phyloP scores from a whole-genome alignment of 1,284 basidiomycete genomes.

The Tremellales sp. region DNA sequence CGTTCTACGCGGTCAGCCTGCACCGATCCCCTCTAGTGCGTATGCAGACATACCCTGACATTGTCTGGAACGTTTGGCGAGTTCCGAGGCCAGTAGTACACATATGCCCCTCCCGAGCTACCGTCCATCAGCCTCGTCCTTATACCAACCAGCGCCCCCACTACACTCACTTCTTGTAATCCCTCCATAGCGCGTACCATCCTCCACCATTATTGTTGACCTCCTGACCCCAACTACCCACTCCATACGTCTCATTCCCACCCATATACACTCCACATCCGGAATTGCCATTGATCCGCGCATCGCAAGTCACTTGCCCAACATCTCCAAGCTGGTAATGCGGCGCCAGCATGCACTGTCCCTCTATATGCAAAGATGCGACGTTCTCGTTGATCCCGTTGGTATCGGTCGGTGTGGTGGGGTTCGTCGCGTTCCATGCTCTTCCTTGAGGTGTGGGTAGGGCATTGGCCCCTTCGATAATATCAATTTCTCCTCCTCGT shows the following conservation, averaged over 20 bases:
- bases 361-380: slow-evolving; percentile 61
- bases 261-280: slow-evolving; percentile 61
- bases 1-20: slow-evolving; percentile 15
- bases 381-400: slow-evolving; percentile 49
- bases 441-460: slow-evolving; percentile 23
- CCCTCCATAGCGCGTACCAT: slow-evolving; percentile 61
- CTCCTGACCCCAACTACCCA: slow-evolving; percentile 24
- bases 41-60: slow-evolving; percentile 27
- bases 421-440: slow-evolving; percentile 28
- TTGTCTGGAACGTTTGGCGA: slow-evolving; percentile 35
- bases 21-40: background rate
- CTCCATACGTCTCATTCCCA: slow-evolving; percentile 28
- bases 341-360: slow-evolving; percentile 59
- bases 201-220: slow-evolving; percentile 61
- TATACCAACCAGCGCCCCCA: background rate
- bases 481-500: slow-evolving; percentile 73
- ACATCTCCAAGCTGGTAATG: slow-evolving; percentile 33
- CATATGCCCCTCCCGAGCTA: slow-evolving; percentile 32
- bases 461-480: slow-evolving; percentile 70
- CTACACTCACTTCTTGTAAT: slow-evolving; percentile 31
- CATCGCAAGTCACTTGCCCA: slow-evolving; percentile 55
- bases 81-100: slow-evolving; percentile 41
- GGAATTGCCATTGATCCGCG: slow-evolving; percentile 56
- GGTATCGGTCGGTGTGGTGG: slow-evolving; percentile 51
- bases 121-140: background rate